phyloP scores from a whole-genome alignment of 2,329 filamentous ascomycete species.

The Thermothelomyces thermophilus region DNA sequence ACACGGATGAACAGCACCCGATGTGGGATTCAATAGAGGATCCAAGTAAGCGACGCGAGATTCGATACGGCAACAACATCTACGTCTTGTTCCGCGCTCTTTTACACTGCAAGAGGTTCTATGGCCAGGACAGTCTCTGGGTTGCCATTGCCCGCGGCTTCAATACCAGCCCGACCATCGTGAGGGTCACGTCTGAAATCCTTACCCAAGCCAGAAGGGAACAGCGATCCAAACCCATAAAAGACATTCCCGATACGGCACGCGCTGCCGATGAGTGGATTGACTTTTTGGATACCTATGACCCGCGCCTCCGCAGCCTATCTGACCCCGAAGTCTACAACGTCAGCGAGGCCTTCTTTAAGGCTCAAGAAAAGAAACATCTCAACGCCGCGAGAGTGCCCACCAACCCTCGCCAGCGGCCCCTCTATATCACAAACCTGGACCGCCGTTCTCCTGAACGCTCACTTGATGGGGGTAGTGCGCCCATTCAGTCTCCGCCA shows the following conservation, averaged over 20 bases:
- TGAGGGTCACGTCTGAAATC: constrained; percentile 9
- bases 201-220: constrained; percentile 18
- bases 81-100: constrained; percentile 20
- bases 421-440: neutral
- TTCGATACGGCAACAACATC: constrained; percentile 24
- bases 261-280: constrained; percentile 23
- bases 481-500: neutral
- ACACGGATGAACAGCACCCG: constrained; percentile 15
- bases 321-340: constrained; percentile 6
- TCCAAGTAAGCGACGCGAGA: constrained; percentile 15
- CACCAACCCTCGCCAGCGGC: neutral
- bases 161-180: constrained; percentile 11
- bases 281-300: constrained; percentile 16
- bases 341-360: constrained; percentile 12
- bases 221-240: constrained; percentile 7
- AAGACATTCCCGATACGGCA: constrained; percentile 17
- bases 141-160: constrained; percentile 17
- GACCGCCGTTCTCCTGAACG: no score
- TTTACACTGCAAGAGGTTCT: constrained; percentile 8
- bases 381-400: constrained; percentile 19
- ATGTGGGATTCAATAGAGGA: constrained; percentile 9
- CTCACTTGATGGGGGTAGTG: neutral
- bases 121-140: constrained; percentile 16
- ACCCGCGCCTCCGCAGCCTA: neutral
- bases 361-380: constrained; percentile 7